These are phyloP conservation scores for Trichoderma pleuroti DNA, from an alignment of 2,329 filamentous ascomycete genomes.

Conservation along the genomic window DNA sequence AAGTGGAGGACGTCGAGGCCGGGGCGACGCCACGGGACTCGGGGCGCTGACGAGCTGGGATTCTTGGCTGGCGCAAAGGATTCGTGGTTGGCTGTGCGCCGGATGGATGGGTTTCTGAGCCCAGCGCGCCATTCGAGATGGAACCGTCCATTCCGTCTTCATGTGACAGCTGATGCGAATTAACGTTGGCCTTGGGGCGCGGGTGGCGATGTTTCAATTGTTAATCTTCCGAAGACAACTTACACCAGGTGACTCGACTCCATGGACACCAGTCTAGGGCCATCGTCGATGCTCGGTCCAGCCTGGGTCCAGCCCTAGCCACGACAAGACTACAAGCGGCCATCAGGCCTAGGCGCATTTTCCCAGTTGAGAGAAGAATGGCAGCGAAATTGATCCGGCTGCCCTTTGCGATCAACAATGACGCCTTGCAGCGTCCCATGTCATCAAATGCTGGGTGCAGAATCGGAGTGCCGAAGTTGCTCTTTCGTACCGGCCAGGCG, in stretches of 20 bases:
- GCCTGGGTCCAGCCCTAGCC: background rate
- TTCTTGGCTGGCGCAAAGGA: background rate
- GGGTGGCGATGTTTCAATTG: background rate
- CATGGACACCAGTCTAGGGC: background rate
- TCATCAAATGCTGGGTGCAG: background rate
- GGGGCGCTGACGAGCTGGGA: constrained; percentile 14
- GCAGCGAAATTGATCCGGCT: background rate
- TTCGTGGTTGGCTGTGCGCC: background rate
- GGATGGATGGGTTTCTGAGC: background rate
- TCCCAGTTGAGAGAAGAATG: background rate
- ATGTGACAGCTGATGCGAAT: background rate
- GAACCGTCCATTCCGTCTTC: background rate
- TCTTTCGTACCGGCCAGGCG: background rate
- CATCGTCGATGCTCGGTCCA: background rate
- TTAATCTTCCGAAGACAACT: background rate
- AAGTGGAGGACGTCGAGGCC: constrained; percentile 11
- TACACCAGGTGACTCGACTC: background rate
- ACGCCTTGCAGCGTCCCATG: background rate
- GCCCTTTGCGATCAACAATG: background rate
- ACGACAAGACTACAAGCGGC: background rate
- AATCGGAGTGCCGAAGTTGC: background rate
- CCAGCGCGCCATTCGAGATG: background rate
- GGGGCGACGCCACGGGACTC: constrained; percentile 19
- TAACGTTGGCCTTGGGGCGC: background rate
- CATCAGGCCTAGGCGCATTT: background rate